phyloP scores from a whole-genome alignment of 305 asterid genomes.

The Plantago lanceolata region DNA sequence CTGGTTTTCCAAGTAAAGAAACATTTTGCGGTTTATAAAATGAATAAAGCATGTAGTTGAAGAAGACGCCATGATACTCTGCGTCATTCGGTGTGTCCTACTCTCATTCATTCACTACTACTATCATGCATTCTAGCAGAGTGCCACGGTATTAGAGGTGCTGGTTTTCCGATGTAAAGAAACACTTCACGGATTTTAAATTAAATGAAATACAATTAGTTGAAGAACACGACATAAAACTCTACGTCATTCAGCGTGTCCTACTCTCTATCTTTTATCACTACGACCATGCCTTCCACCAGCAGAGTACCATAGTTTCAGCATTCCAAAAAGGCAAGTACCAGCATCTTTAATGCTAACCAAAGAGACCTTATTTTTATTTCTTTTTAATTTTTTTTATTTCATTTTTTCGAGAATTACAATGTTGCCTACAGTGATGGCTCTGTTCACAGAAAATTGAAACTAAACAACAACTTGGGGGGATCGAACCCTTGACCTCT shows the following conservation, averaged over 20 bases:
- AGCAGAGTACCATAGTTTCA: background rate
- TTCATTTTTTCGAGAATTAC: background rate
- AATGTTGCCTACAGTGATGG: no score
- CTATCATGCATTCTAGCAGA: background rate
- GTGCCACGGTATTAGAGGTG: background rate
- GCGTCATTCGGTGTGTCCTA: background rate
- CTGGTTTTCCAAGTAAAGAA: background rate
- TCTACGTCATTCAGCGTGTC: background rate
- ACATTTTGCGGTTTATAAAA: background rate
- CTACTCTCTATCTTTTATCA: background rate
- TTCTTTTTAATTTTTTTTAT: no score
- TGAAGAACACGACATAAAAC: constrained; percentile 1
- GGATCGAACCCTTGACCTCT: no score
- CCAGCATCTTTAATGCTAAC: background rate
- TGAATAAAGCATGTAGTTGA: background rate
- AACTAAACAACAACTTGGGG: no score
- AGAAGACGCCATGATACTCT: constrained; percentile 4
- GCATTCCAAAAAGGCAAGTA: background rate
- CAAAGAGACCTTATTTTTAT: background rate
- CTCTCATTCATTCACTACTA: background rate
- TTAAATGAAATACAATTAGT: background rate
- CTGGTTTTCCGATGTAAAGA: background rate
- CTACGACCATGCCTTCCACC: background rate
- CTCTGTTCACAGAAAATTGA: no score
- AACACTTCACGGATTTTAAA: background rate